A percentile compares a stretch with the other conserved stretches of the same genome.
phyloP scores from a whole-genome alignment of 495 filamentous ascomycete genomes.

The Trichoderma reesei region DNA sequence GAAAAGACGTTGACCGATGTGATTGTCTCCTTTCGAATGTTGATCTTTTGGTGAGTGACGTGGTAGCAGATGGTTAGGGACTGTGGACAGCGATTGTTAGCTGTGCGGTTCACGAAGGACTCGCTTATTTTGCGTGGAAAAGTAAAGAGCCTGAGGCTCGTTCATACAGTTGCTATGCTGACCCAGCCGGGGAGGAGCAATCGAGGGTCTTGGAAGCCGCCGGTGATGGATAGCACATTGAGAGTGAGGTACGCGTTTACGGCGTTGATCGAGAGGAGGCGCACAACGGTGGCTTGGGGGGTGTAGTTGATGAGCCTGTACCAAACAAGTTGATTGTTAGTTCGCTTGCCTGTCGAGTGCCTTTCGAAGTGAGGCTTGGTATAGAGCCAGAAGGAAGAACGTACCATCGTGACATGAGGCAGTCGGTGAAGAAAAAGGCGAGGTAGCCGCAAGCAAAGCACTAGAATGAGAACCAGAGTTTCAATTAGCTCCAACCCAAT shows the following conservation, averaged over 20 bases:
- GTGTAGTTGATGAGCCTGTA: constrained; percentile 78
- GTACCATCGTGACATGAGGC: constrained; percentile 87
- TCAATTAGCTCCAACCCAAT: background rate
- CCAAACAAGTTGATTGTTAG: background rate
- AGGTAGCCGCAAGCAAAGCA: constrained; percentile 76
- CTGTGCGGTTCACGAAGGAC: background rate
- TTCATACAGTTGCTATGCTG: constrained; percentile 62
- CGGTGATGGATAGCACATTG: constrained; percentile 66
- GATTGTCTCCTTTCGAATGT: constrained; percentile 69
- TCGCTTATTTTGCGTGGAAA: background rate
- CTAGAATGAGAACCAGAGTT: constrained; percentile 29
- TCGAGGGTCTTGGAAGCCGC: constrained; percentile 63
- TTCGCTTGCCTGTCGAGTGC: too few relatives aligned
- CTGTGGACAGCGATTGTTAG: constrained; percentile 29
- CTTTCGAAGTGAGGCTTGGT: background rate
- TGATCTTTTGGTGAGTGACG: constrained; percentile 69
- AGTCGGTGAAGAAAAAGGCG: constrained; percentile 84
- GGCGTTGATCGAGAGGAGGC: constrained; percentile 68
- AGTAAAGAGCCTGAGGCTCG: too few relatives aligned
- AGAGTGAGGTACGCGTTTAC: constrained; percentile 75
- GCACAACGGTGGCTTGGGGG: constrained; percentile 72
- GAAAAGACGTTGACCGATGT: constrained; percentile 70
- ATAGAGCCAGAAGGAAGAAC: constrained; percentile 11
- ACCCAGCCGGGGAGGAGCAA: constrained; percentile 82
- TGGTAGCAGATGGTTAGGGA: constrained; percentile 72